These are phyloP conservation scores for Barnettozyma siamensis DNA, from an alignment of 805 yeast genomes.

Conservation along the genomic window DNA sequence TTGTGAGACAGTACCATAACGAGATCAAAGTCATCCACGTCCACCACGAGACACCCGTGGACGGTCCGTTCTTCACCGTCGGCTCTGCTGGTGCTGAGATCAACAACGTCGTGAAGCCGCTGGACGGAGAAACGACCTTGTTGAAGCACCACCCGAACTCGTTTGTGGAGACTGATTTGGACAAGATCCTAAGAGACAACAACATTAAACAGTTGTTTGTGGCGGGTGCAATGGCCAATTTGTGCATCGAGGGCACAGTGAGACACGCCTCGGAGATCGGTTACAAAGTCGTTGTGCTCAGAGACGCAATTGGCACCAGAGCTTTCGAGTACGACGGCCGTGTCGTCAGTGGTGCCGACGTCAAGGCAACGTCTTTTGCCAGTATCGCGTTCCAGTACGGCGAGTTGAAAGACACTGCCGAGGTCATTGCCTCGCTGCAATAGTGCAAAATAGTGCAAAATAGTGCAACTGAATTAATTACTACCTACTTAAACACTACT, in stretches of 20 bases:
- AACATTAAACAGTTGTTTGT: slow-evolving; percentile 10
- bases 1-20: slow-evolving; percentile 7
- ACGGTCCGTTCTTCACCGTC: slow-evolving; percentile 10
- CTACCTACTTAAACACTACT: too few species aligned
- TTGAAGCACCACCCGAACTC: slow-evolving; percentile 15
- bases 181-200: slow-evolving; percentile 6
- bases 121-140: slow-evolving; percentile 9
- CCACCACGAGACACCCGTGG: slow-evolving; percentile 8
- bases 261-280: slow-evolving; percentile 18
- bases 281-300: slow-evolving; percentile 11
- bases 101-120: slow-evolving; percentile 9
- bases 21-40: slow-evolving; percentile 12
- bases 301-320: slow-evolving; percentile 17
- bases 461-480: too few species aligned
- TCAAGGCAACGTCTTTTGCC: slow-evolving; percentile 13
- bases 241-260: slow-evolving; percentile 18
- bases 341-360: slow-evolving; percentile 9
- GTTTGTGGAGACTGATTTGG: slow-evolving; percentile 12
- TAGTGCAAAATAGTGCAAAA: too few species aligned
- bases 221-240: slow-evolving; percentile 19
- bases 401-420: slow-evolving; percentile 9
- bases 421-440: slow-evolving; percentile 4
- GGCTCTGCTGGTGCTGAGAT: slow-evolving; percentile 12
- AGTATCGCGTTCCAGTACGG: slow-evolving; percentile 15
- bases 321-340: slow-evolving; percentile 16